Conservation (phyloP, 2,329 filamentous ascomycete genomes). For the Amauroascus verrucosus region DNA sequence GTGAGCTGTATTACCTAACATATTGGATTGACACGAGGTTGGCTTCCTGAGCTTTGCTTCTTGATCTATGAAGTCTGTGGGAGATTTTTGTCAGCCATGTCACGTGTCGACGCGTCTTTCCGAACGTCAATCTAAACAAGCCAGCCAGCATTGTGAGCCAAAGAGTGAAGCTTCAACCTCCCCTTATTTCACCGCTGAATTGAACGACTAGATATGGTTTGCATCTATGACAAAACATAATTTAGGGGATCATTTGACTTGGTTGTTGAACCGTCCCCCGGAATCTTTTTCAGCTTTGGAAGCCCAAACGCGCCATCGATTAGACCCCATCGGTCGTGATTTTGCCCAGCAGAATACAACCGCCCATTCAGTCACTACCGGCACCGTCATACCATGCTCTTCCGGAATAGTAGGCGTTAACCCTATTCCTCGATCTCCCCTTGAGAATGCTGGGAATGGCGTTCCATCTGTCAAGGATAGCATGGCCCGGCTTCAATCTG, state of each 20-base stretch:
- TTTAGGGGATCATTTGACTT: slow-evolving; percentile 36
- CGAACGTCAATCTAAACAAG: background rate
- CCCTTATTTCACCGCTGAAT: background rate
- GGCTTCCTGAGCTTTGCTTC: background rate
- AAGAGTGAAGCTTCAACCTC: background rate
- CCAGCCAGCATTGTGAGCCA: background rate
- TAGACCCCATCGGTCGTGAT: slow-evolving; percentile 12
- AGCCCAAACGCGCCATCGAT: slow-evolving; percentile 21
- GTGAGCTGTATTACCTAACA: no score
- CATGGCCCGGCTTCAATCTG: slow-evolving; percentile 39
- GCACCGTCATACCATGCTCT: background rate
- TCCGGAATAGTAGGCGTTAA: background rate
- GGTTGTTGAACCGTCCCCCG: slow-evolving; percentile 36
- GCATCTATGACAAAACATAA: slow-evolving; percentile 43
- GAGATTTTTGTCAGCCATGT: background rate
- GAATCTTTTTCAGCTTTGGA: slow-evolving; percentile 27
- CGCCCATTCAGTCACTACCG: background rate
- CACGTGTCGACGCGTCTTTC: slow-evolving; percentile 15
- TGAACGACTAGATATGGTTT: slow-evolving; percentile 20
- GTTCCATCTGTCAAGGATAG: slow-evolving; percentile 20
- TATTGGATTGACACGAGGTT: no score
- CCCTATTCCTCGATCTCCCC: background rate
- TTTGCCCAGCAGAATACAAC: background rate
- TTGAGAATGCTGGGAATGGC: slow-evolving; percentile 14
- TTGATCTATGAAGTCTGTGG: background rate